Evolutionary conservation across 352 stramenopile genomes (phyloP).

Genomic region (Phytophthora lateralis): DNA sequence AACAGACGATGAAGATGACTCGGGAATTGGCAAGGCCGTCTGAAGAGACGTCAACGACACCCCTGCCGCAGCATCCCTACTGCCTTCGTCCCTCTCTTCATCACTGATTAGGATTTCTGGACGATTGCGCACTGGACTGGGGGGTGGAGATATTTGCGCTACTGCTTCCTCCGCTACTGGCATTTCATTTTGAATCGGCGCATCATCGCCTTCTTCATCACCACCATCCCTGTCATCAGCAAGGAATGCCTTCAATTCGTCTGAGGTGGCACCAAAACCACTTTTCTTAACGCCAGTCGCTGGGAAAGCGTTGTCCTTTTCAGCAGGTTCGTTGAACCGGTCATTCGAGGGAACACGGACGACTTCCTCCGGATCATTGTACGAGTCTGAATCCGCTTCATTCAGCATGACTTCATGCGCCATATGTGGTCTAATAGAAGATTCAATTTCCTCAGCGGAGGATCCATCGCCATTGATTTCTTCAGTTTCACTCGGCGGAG

Average conservation of each 20-base stretch:
- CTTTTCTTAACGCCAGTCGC: constrained; percentile 1
- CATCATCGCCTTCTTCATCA: constrained; percentile 2
- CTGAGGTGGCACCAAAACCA: constrained; percentile 6
- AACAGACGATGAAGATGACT: background rate
- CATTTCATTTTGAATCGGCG: background rate
- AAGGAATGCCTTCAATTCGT: constrained; percentile 16
- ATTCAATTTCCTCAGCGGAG: background rate
- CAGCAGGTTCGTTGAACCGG: background rate
- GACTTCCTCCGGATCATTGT: constrained; percentile 14
- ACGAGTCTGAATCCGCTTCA: background rate
- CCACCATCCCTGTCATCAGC: constrained; percentile 7
- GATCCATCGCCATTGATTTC: constrained; percentile 1
- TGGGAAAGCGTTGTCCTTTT: background rate
- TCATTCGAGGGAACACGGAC: constrained; percentile 1
- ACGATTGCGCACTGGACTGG: background rate
- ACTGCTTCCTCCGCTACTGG: constrained; percentile 1
- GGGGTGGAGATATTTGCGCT: background rate
- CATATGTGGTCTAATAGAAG: background rate
- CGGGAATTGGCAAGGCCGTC: constrained; percentile 14
- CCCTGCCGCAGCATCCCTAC: background rate
- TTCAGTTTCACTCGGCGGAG: background rate
- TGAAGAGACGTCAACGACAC: constrained; percentile 20
- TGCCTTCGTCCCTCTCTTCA: constrained; percentile 24
- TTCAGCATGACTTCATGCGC: background rate
- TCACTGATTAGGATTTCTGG: constrained; percentile 36